A percentile compares a stretch with the other conserved stretches of the same genome.
Evolutionary conservation across 495 filamentous ascomycete genomes (phyloP).

Genomic region (Penicillium herquei): DNA sequence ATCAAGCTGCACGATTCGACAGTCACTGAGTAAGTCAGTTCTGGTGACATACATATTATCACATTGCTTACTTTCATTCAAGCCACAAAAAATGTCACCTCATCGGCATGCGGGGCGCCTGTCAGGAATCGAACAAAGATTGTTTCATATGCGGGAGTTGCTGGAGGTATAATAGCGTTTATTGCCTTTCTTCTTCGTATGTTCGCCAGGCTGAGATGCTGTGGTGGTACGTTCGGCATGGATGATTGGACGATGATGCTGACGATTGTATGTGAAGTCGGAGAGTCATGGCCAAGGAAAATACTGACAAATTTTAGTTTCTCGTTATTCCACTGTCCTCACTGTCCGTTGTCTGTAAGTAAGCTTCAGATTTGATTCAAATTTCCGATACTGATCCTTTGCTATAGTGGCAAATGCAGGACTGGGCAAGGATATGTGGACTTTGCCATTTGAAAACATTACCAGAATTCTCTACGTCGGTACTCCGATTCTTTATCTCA

Average conservation of each 20-base stretch:
- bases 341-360: slow-evolving; percentile 28
- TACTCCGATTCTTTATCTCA: not conserved
- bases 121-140: slow-evolving; percentile 23
- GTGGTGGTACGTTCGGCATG: slow-evolving; percentile 25
- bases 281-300: not conserved
- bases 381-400: not conserved
- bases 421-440: slow-evolving; percentile 47
- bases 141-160: slow-evolving; percentile 25
- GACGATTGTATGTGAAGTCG: slow-evolving; percentile 19
- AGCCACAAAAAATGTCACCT: slow-evolving; percentile 37
- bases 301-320: slow-evolving; percentile 8
- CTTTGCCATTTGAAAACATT: slow-evolving; percentile 44
- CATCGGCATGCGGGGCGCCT: slow-evolving; percentile 25
- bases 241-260: slow-evolving; percentile 33
- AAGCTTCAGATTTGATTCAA: not conserved
- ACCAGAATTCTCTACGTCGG: slow-evolving; percentile 36
- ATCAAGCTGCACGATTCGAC: slow-evolving; percentile 20
- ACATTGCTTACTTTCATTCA: not conserved
- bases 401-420: slow-evolving; percentile 36
- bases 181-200: slow-evolving; percentile 29
- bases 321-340: slow-evolving; percentile 24
- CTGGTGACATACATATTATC: not conserved
- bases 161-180: slow-evolving; percentile 23
- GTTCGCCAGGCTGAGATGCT: slow-evolving; percentile 23
- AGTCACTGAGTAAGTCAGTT: slow-evolving; percentile 23